A percentile compares a stretch with the other conserved stretches of the same genome.
phyloP scores from a whole-genome alignment of 306 rosid species.

The Acacia acuminata region DNA sequence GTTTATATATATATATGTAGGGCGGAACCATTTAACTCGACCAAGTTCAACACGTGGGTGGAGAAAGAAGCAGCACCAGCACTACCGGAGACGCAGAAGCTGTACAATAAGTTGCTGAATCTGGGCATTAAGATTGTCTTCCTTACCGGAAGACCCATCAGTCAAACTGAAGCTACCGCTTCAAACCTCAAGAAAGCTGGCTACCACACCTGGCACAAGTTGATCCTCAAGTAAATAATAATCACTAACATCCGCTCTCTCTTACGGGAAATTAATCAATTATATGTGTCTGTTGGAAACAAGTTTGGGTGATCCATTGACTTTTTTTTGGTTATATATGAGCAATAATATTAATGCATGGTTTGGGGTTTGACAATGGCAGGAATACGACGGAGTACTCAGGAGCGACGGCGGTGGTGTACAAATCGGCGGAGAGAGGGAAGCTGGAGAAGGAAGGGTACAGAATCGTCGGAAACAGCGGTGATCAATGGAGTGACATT shows the following conservation, averaged over 20 bases:
- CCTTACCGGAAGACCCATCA: constrained; percentile 34
- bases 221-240: background rate
- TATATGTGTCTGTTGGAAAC: too few relatives aligned
- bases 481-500: constrained; percentile 58
- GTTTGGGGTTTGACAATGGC: background rate
- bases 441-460: constrained; percentile 38
- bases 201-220: background rate
- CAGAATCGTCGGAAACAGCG: constrained; percentile 45
- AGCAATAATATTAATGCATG: too few relatives aligned
- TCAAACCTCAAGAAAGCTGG: constrained; percentile 20
- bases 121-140: constrained; percentile 41
- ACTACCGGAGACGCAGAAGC: constrained; percentile 41
- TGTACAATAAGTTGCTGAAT: constrained; percentile 28
- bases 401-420: constrained; percentile 23
- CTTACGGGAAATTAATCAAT: background rate
- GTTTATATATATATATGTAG: background rate
- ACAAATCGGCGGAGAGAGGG: constrained; percentile 42
- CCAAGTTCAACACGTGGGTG: constrained; percentile 28
- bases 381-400: constrained; percentile 23
- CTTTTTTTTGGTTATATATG: background rate
- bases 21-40: constrained; percentile 24
- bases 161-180: background rate
- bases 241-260: background rate
- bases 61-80: constrained; percentile 31
- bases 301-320: too few relatives aligned